phyloP scores from a whole-genome alignment of 1,284 basidiomycete species.

The Retiboletus flavoniger region DNA sequence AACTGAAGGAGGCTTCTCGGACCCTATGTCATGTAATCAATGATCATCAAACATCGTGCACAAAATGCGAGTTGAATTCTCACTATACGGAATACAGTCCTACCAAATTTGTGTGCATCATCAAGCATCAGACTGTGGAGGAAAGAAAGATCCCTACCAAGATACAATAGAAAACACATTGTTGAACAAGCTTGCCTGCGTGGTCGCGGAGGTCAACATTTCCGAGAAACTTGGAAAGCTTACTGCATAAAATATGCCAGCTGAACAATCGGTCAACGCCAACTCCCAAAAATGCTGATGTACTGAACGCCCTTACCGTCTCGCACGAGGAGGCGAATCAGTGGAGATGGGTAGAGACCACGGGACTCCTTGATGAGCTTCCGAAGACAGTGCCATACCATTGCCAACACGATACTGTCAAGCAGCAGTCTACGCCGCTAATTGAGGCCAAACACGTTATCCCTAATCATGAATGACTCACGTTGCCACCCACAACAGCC shows the following conservation, averaged over 20 bases:
- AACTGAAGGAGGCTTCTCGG: conserved; percentile 3
- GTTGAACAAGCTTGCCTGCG: conserved; percentile 10
- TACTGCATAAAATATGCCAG: conserved; percentile 14
- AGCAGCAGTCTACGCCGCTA: conserved; percentile 1
- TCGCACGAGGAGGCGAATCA: conserved; percentile 8
- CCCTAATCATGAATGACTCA: not conserved
- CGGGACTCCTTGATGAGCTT: not conserved
- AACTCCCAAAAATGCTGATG: not conserved
- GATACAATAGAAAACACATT: conserved; percentile 9
- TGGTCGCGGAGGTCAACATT: not conserved
- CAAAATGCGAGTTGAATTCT: not conserved
- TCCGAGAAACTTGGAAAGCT: not conserved
- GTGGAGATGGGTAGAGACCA: conserved; percentile 4
- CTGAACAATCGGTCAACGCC: not conserved
- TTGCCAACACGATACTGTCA: conserved; percentile 6
- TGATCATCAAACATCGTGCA: not conserved
- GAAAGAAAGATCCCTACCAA: conserved; percentile 5
- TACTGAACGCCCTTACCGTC: conserved; percentile 7
- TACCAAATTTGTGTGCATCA: conserved; percentile 1
- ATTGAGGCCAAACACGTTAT: not conserved
- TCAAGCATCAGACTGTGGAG: not conserved
- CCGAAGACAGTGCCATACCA: conserved; percentile 12
- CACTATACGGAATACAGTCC: conserved; percentile 2
- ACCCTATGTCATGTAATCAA: conserved; percentile 1
- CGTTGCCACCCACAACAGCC: conserved; percentile 7